phyloP scores from a whole-genome alignment of 2,329 filamentous ascomycete species.

The Sarocladiaceae sp. region DNA sequence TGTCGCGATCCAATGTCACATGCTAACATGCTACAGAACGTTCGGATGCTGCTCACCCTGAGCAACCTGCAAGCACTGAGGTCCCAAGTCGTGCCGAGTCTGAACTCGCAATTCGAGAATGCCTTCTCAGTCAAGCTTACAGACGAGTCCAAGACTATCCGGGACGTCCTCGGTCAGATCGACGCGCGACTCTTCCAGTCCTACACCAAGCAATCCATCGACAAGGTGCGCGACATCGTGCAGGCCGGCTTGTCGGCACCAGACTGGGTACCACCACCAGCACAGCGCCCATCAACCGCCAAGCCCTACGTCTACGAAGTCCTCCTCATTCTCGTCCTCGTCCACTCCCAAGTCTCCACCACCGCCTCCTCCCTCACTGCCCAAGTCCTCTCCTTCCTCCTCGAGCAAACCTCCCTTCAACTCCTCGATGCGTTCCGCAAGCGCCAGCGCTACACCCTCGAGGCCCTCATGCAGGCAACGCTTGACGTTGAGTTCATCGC shows the following conservation, averaged over 20 bases:
- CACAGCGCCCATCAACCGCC: slow-evolving; percentile 62
- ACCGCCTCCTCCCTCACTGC: slow-evolving; percentile 69
- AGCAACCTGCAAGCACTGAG: slow-evolving; percentile 85
- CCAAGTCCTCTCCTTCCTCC: slow-evolving; percentile 77
- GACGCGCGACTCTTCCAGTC: slow-evolving; percentile 86
- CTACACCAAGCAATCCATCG: slow-evolving; percentile 75
- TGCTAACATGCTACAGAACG: slow-evolving; percentile 52
- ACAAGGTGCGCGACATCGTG: slow-evolving; percentile 63
- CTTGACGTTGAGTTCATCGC: slow-evolving; percentile 95
- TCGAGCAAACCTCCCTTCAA: slow-evolving; percentile 73
- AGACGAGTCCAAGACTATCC: slow-evolving; percentile 87
- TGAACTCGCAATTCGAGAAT: slow-evolving; percentile 91
- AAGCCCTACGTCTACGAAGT: slow-evolving; percentile 85
- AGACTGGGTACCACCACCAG: slow-evolving; percentile 60
- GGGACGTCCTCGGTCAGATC: slow-evolving; percentile 84
- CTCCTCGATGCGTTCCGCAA: slow-evolving; percentile 75
- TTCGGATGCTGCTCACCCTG: slow-evolving; percentile 88
- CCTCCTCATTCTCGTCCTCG: slow-evolving; percentile 77
- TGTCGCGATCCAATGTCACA: background rate
- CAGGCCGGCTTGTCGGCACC: slow-evolving; percentile 63
- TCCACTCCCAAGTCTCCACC: slow-evolving; percentile 84
- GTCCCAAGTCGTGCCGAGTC: slow-evolving; percentile 71
- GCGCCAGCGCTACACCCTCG: slow-evolving; percentile 63
- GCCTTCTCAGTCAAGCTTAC: slow-evolving; percentile 91
- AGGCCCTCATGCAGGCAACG: slow-evolving; percentile 90